These are phyloP conservation scores for Pezicula radicicola DNA, from an alignment of 2,329 filamentous ascomycete species.

Conservation along the genomic window DNA sequence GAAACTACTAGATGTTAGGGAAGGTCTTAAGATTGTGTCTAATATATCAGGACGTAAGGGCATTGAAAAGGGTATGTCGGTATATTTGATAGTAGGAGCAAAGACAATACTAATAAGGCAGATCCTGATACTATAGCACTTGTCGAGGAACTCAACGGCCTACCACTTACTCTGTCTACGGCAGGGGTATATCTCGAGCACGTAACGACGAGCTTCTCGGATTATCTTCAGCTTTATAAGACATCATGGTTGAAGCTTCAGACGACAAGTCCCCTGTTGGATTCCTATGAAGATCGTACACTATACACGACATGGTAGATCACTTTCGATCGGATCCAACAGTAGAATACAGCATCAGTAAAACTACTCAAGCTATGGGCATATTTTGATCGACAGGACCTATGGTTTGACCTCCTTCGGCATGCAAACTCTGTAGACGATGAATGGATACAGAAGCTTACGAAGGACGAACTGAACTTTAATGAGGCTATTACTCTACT, in stretches of 20 bases:
- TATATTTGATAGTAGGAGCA: conserved; percentile 6
- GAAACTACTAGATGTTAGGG: too few relatives aligned
- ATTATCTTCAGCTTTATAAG: too few relatives aligned
- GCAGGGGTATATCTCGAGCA: too few relatives aligned
- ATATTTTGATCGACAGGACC: conserved; percentile 24
- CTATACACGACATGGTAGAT: too few relatives aligned
- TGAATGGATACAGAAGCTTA: conserved; percentile 10
- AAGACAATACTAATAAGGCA: neutral
- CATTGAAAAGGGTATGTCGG: conserved; percentile 16
- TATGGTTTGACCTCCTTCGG: conserved; percentile 41
- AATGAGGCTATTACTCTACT: conserved; percentile 4
- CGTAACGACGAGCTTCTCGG: too few relatives aligned
- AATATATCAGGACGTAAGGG: conserved; percentile 16
- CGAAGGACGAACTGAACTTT: neutral
- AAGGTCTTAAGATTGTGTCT: too few relatives aligned
- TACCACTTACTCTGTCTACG: too few relatives aligned
- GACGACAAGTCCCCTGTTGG: neutral
- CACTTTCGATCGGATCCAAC: too few relatives aligned
- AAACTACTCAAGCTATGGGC: too few relatives aligned
- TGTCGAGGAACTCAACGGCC: neutral
- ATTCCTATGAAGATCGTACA: conserved; percentile 10
- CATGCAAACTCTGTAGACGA: conserved; percentile 9
- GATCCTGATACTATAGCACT: conserved; percentile 9
- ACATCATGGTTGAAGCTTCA: too few relatives aligned
- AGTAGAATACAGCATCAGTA: too few relatives aligned